These are phyloP conservation scores for Quercus agrifolia DNA, from an alignment of 306 rosid species.

Conservation along the genomic window DNA sequence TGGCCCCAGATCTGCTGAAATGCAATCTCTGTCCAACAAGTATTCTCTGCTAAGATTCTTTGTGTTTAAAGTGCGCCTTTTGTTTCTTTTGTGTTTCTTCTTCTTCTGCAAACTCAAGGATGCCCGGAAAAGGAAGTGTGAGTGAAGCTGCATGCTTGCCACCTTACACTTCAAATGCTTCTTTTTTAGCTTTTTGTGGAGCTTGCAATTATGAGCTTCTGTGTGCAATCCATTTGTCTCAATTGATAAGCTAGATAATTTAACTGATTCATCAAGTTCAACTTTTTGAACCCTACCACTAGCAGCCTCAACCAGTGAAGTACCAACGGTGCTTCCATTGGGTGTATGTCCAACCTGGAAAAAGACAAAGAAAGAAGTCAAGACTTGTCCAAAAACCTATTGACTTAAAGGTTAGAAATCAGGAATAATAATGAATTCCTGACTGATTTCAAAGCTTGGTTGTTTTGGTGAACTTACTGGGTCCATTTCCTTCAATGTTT, in stretches of 20 bases:
- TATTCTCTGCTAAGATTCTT: constrained; percentile 29
- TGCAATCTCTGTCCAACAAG: constrained; percentile 15
- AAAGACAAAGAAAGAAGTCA: not conserved
- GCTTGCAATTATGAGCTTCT: constrained; percentile 35
- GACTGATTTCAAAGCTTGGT: constrained; percentile 19
- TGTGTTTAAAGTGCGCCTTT: constrained; percentile 4
- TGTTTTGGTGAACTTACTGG: constrained; percentile 21
- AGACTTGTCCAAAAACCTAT: not conserved
- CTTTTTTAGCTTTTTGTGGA: constrained; percentile 40
- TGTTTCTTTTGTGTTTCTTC: constrained; percentile 55
- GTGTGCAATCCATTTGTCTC: constrained; percentile 6
- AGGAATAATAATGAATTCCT: constrained; percentile 26
- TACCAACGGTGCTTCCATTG: constrained; percentile 23
- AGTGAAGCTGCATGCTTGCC: constrained; percentile 34
- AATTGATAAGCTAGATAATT: constrained; percentile 21
- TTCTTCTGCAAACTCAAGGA: constrained; percentile 43
- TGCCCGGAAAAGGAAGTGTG: constrained; percentile 38
- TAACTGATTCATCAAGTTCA: constrained; percentile 23
- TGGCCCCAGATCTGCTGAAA: constrained; percentile 48
- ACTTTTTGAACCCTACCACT: constrained; percentile 23
- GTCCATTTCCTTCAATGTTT: constrained; percentile 18
- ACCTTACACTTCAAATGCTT: constrained; percentile 45
- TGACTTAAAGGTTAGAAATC: not conserved
- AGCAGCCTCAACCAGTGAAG: constrained; percentile 27
- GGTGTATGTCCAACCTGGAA: constrained; percentile 39